phyloP scores from a whole-genome alignment of 73 alveolate genomes.

The Tetrahymena borealis region DNA sequence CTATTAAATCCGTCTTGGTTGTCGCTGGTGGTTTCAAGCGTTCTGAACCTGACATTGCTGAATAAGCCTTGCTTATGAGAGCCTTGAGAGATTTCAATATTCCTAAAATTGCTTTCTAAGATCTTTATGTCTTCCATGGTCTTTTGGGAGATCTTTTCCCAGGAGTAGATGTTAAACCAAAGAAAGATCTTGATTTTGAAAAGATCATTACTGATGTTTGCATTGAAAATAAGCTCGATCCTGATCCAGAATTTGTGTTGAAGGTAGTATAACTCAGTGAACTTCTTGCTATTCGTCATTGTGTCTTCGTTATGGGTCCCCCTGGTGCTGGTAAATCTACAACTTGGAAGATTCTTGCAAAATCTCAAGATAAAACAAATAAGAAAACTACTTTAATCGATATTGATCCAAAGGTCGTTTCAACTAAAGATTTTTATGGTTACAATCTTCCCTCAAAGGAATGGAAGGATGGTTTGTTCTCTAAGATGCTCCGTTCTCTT shows the following conservation, averaged over 20 bases:
- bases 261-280: slow-evolving; percentile 93
- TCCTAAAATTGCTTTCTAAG: slow-evolving; percentile 99
- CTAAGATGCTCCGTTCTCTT: slow-evolving; percentile 97
- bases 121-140: slow-evolving; percentile 97
- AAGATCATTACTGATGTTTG: slow-evolving; percentile 81
- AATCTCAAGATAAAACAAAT: slow-evolving; percentile 93
- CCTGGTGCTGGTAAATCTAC: slow-evolving; percentile 98
- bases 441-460: slow-evolving; percentile 97
- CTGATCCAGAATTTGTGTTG: slow-evolving; percentile 91
- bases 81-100: slow-evolving; percentile 99
- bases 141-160: slow-evolving; percentile 98
- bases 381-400: slow-evolving; percentile 96
- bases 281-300: slow-evolving; percentile 97
- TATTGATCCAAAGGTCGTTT: slow-evolving; percentile 96
- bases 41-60: slow-evolving; percentile 96
- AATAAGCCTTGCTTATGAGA: slow-evolving; percentile 98
- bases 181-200: slow-evolving; percentile 95
- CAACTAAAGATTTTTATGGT: slow-evolving; percentile 98
- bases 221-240: slow-evolving; percentile 75
- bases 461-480: slow-evolving; percentile 99
- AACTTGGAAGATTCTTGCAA: slow-evolving; percentile 98
- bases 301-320: slow-evolving; percentile 99
- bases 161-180: slow-evolving; percentile 89
- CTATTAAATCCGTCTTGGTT: slow-evolving; percentile 99
- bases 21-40: slow-evolving; percentile 99